Percentiles rank a stretch among this genome's conserved stretches.
These are phyloP conservation scores for Wallacemonas rigidus DNA, from an alignment of 208 protist genomes.

Conservation along the genomic window DNA sequence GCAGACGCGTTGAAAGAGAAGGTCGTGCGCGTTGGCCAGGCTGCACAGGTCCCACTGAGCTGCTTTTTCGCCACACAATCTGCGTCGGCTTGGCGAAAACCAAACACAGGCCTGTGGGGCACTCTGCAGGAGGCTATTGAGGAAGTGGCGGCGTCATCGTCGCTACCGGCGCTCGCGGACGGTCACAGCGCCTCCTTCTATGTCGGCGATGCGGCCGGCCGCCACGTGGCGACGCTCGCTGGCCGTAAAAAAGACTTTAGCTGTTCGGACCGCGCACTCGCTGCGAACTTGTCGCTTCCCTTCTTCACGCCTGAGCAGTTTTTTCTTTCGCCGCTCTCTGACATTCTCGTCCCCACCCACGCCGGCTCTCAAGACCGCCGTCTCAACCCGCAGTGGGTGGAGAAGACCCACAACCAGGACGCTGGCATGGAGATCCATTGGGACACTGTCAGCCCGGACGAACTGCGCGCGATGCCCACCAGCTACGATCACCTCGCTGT, in stretches of 20 bases:
- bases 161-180: conserved; percentile 9
- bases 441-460: conserved; percentile 54
- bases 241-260: conserved; percentile 92
- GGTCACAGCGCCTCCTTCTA: conserved; percentile 74
- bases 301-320: conserved; percentile 93
- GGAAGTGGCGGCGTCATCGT: background rate
- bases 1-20: conserved; percentile 56
- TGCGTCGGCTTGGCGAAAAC: conserved; percentile 87
- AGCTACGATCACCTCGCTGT: conserved; percentile 48
- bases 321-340: conserved; percentile 38
- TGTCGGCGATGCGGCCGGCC: conserved; percentile 93
- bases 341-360: conserved; percentile 16
- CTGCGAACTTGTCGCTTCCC: conserved; percentile 73
- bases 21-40: conserved; percentile 44
- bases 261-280: conserved; percentile 91
- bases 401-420: conserved; percentile 13
- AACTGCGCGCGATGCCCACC: conserved; percentile 42
- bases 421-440: conserved; percentile 32
- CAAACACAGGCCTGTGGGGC: conserved; percentile 83
- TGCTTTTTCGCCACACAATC: conserved; percentile 77
- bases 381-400: conserved; percentile 3
- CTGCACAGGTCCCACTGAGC: conserved; percentile 55
- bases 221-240: conserved; percentile 47
- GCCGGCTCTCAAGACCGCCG: background rate
- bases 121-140: conserved; percentile 56